Conservation (phyloP, 2,329 filamentous ascomycete species). For the Dactylellina haptotyla region DNA sequence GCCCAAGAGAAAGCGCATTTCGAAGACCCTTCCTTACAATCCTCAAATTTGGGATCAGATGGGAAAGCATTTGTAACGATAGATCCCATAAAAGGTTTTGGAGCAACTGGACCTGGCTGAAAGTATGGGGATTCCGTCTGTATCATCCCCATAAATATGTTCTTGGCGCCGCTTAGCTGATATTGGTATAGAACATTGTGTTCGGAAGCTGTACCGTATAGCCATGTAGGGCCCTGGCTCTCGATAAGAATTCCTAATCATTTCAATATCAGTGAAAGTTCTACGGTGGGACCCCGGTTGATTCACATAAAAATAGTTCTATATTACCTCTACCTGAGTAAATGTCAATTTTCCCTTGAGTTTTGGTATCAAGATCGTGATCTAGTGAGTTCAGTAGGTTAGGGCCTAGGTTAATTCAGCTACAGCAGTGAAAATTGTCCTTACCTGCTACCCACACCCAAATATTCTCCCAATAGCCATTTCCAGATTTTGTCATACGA, state of each 20-base stretch:
- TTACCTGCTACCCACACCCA: conserved; percentile 62
- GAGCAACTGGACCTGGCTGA: conserved; percentile 63
- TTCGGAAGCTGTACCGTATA: conserved; percentile 66
- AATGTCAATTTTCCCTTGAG: conserved; percentile 59
- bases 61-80: conserved; percentile 5
- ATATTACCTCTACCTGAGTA: conserved; percentile 58
- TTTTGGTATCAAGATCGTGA: conserved; percentile 58
- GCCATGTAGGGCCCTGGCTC: conserved; percentile 59
- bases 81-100: conserved; percentile 61
- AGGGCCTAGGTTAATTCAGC: neutral
- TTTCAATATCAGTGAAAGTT: neutral
- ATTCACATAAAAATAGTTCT: too few species aligned
- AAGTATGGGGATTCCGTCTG: conserved; percentile 67
- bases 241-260: conserved; percentile 61
- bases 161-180: conserved; percentile 64
- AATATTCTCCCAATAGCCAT: conserved; percentile 64
- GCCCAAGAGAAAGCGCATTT: conserved; percentile 53
- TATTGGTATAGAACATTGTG: conserved; percentile 68
- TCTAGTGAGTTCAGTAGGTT: conserved; percentile 56
- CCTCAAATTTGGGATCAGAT: conserved; percentile 60
- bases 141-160: conserved; percentile 66
- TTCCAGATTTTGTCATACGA: conserved; percentile 60
- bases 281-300: too few species aligned
- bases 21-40: conserved; percentile 58
- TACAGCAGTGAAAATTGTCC: neutral